Base-by-base conservation (phyloP, 2,329 filamentous ascomycete genomes). In the Clonostachys rosea region DNA sequence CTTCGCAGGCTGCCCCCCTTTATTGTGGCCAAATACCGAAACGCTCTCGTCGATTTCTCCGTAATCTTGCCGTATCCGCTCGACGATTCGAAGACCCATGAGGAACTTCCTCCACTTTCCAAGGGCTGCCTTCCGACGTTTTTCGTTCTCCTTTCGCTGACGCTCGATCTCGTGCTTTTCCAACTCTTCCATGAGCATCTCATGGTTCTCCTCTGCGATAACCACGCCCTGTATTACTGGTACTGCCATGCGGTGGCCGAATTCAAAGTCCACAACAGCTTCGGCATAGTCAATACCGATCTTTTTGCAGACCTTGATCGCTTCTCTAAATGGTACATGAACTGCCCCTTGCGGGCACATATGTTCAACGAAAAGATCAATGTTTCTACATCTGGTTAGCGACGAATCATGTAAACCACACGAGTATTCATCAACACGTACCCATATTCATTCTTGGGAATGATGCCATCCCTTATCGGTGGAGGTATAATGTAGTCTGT, bases 401-500 rank as follows among this genome's bases (percentile, higher is more conserved):
- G 33, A 35, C 5, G 17, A 4, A 13, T 20, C 35, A 17, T 20
- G 16, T 33, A 12, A 12, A 7, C 14, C 24, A 30, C 3, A 30
- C 24, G 8, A 30, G 24, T 30, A 30, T 10, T 2, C 24, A 30
- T 10, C 6, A 14, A 6, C 3, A 53, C 61, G 42, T 59, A 70
- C 69, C 92, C 92, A 57, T 92, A 99, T 35, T 84, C 83, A 57
- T 99, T 99, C 65, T 94, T 95, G 0, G 94, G 94, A 50, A 97
- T 96, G 13, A 87, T 68, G 1, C 92, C 92, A 57, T 96, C 79
- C 50, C 81, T 66, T 47, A 96, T 95, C 0, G 91, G 91, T 2
- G 86, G 81, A 2, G 92, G 92, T 47, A 96, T 92, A 62, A 97
- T 97, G 84, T 89, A 96, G 47, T 95, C 89, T 0, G 94, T 99